phyloP scores from a whole-genome alignment of 2,329 filamentous ascomycete genomes.

The Fusarium sp. region DNA sequence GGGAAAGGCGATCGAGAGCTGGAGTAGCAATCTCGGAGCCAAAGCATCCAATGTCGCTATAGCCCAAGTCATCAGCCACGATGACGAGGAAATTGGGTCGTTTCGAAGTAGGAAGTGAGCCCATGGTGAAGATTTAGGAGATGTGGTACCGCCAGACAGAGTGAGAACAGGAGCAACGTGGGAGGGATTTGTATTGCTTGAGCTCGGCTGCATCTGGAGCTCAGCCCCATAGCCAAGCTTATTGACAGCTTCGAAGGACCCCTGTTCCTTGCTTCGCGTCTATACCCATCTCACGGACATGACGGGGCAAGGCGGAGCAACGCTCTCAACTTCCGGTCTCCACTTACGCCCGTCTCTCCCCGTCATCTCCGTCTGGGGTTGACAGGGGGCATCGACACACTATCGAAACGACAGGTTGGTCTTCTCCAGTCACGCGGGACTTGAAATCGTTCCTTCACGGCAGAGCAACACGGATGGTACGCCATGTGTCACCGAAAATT shows the following conservation, averaged over 20 bases:
- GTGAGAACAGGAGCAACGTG: background rate
- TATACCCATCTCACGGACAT: background rate
- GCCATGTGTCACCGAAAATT: background rate
- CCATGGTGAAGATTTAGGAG: background rate
- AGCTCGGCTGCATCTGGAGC: background rate
- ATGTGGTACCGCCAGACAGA: background rate
- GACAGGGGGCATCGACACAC: background rate
- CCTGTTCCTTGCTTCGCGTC: background rate
- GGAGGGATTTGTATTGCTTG: background rate
- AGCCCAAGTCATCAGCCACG: conserved; percentile 44
- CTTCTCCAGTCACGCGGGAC: background rate
- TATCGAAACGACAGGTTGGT: background rate
- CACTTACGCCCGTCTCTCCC: background rate
- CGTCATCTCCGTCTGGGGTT: background rate
- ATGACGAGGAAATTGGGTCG: conserved; percentile 43
- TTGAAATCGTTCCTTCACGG: background rate
- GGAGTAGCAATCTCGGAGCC: conserved; percentile 68
- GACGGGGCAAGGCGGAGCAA: background rate
- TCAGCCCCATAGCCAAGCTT: background rate
- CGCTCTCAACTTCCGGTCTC: background rate
- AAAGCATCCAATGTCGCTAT: conserved; percentile 49
- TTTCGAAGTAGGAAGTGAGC: background rate
- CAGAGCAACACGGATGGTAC: background rate
- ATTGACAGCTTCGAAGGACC: background rate
- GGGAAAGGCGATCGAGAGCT: conserved; percentile 62